Evolutionary conservation across 352 stramenopile species (phyloP).

Genomic region (Phytophthora rubi): DNA sequence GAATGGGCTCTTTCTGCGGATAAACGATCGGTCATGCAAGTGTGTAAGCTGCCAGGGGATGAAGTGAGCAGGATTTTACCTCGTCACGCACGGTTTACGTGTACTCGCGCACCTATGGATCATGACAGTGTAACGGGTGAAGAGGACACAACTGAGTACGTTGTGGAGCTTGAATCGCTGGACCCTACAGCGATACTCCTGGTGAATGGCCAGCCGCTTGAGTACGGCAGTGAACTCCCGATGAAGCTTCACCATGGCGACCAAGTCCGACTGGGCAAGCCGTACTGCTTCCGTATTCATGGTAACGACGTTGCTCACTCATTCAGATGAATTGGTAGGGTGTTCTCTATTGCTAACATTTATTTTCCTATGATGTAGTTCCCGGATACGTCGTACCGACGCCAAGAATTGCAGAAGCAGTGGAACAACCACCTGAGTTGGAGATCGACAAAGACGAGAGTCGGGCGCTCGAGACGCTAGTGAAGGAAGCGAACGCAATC

Average conservation of each 20-base stretch:
- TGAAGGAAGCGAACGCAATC: slow-evolving; percentile 69
- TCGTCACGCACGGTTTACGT: slow-evolving; percentile 42
- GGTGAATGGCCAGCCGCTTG: slow-evolving; percentile 45
- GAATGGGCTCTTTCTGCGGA: slow-evolving; percentile 22
- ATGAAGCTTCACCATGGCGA: slow-evolving; percentile 56
- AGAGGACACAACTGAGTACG: slow-evolving; percentile 23
- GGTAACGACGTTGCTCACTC: slow-evolving; percentile 25
- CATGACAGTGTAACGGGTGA: slow-evolving; percentile 1
- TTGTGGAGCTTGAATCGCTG: slow-evolving; percentile 46
- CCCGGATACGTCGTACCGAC: slow-evolving; percentile 23
- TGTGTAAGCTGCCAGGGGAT: slow-evolving; percentile 37
- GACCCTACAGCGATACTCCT: slow-evolving; percentile 42
- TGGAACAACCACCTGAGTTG: slow-evolving; percentile 33
- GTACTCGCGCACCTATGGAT: slow-evolving; percentile 21
- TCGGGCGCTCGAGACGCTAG: slow-evolving; percentile 33
- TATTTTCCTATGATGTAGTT: slow-evolving; percentile 20
- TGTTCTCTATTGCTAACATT: slow-evolving; percentile 1
- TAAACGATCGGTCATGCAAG: slow-evolving; percentile 36
- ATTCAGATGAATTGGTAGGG: background rate
- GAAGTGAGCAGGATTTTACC: slow-evolving; percentile 31
- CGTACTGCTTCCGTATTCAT: slow-evolving; percentile 54
- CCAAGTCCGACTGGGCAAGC: slow-evolving; percentile 48
- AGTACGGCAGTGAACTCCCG: slow-evolving; percentile 11
- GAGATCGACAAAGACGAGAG: slow-evolving; percentile 29
- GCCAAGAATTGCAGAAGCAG: slow-evolving; percentile 35